Conservation (phyloP, 179 eudicot genomes). For the Heliamphora pulchella region DNA sequence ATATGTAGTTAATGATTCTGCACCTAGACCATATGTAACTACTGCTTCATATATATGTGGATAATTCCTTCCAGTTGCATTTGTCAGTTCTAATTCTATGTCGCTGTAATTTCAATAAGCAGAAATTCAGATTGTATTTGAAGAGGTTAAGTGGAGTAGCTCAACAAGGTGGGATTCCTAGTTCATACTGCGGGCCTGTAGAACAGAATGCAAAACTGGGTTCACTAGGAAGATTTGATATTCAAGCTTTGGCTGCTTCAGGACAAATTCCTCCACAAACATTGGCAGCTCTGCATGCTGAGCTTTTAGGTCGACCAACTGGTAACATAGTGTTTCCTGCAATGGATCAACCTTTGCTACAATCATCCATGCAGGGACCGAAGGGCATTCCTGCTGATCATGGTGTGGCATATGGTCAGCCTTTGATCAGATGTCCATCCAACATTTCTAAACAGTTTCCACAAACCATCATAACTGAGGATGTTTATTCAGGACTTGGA, state of each 20-base stretch:
- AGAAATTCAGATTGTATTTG: constrained; percentile 51
- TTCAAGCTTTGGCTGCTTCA: constrained; percentile 46
- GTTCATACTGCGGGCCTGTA: constrained; percentile 32
- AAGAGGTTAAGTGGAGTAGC: constrained; percentile 45
- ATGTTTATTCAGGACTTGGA: constrained; percentile 26
- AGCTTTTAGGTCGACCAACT: constrained; percentile 43
- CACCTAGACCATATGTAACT: background rate
- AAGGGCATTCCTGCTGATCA: constrained; percentile 30
- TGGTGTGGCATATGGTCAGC: constrained; percentile 36
- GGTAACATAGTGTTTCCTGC: constrained; percentile 27
- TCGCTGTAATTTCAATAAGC: constrained; percentile 17
- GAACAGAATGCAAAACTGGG: constrained; percentile 32
- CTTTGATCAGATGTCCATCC: constrained; percentile 33
- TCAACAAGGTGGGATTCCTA: constrained; percentile 40
- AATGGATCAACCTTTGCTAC: constrained; percentile 32
- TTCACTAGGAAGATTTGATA: constrained; percentile 35
- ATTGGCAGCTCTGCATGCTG: constrained; percentile 42
- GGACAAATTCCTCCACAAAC: constrained; percentile 47
- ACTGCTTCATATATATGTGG: background rate
- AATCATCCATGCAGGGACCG: constrained; percentile 29
- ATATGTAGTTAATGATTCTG: background rate
- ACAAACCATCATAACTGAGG: constrained; percentile 19
- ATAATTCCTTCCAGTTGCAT: constrained; percentile 1
- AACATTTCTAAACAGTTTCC: constrained; percentile 30
- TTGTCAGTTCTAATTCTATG: constrained; percentile 3